These are phyloP conservation scores for Lichina pygmaea DNA, from an alignment of 495 filamentous ascomycete species.

Conservation along the genomic window DNA sequence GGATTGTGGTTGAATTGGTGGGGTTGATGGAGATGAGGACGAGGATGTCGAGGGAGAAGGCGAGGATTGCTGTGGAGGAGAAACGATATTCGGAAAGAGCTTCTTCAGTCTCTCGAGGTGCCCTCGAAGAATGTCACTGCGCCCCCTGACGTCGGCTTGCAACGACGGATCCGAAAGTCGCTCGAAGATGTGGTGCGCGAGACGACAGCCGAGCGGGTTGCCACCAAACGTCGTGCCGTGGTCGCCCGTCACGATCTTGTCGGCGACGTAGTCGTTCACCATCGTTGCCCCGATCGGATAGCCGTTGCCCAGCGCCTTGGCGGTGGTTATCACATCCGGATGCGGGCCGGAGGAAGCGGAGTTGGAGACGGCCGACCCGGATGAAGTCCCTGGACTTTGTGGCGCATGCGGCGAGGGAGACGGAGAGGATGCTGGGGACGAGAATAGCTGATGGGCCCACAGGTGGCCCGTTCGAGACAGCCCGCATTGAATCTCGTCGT, in stretches of 20 bases:
- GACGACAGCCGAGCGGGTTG: constrained; percentile 63
- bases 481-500: constrained; percentile 94
- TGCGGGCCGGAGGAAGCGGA: constrained; percentile 29
- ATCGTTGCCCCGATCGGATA: constrained; percentile 86
- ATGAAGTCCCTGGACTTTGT: constrained; percentile 1
- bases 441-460: constrained; percentile 67
- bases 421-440: constrained; percentile 5
- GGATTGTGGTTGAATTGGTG: background rate
- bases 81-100: constrained; percentile 41
- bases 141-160: constrained; percentile 33
- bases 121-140: constrained; percentile 32
- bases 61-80: background rate
- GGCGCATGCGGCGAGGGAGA: constrained; percentile 6
- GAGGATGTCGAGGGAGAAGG: background rate
- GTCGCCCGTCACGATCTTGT: constrained; percentile 74
- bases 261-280: constrained; percentile 45
- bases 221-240: constrained; percentile 95
- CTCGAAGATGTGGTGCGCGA: constrained; percentile 64
- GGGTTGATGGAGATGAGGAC: background rate
- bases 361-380: no score
- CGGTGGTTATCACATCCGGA: constrained; percentile 79
- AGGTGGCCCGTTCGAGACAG: constrained; percentile 60
- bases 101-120: constrained; percentile 34
- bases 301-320: constrained; percentile 90
- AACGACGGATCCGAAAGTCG: constrained; percentile 38